Evolutionary conservation across 768 basidiomycete genomes (phyloP), one percentile per base, ranked within the genome.

Genomic region (Collybia mongolica): DNA sequence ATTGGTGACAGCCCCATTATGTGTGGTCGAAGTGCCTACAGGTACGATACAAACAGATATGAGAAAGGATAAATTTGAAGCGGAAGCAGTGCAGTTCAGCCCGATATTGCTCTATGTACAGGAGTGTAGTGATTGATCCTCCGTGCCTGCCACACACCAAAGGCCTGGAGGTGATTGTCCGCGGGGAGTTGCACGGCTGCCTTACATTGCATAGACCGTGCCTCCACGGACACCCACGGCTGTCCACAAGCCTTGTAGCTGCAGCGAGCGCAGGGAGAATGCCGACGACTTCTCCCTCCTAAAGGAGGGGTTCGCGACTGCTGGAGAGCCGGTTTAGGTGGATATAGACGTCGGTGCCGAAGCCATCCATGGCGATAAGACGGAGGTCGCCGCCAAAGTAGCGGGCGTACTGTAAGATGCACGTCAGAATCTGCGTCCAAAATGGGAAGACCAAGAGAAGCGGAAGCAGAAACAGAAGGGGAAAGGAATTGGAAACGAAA

Each of bases 321-420:
- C 88, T 91, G 8, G 88, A 90, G 14, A 94, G 76, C 41, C 86
- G 78, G 64, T 94, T 94, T 46, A 94, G 71, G 65, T 95, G 93
- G 54, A 96, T 93, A 64, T 95, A 96, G 2, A 94, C 90, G 63
- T 96, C 93, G 29, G 90, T 93, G 8, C 93, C 93, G 62, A 90
- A 93, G n/a, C 97, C 96, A 55, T 99, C 97, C 95, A 99, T 98
- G 38, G 93, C 89, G 54, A 99, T 99, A 49, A 99, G 68, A 15
- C 91, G 77, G 23, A 99, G 72, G 66, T 98, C 95, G 0, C 93
- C 91, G 0, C 93, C 96, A 61, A 98, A 97, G 65, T 97, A 99
- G 42, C 96, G 75, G 0, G 95, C 94, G 60, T 98, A 99, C 83
- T 92, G 59, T 15, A 32, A 11, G 36, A 20, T 8, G 29, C 11